These are phyloP conservation scores for Trichosporon ovoides DNA, from an alignment of 1,284 basidiomycete species.

Conservation along the genomic window DNA sequence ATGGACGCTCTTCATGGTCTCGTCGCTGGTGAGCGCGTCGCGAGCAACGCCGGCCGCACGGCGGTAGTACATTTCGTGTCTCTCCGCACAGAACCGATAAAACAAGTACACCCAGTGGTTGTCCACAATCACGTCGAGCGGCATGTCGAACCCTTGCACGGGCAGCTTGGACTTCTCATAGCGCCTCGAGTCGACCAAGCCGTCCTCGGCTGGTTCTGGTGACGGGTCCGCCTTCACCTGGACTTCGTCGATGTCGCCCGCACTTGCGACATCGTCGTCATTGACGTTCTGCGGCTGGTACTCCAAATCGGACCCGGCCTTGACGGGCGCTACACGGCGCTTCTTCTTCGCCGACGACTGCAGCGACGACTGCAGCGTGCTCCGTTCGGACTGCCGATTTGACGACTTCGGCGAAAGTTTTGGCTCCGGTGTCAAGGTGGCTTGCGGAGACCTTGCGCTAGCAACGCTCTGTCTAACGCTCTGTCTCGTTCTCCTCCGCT, in stretches of 20 bases:
- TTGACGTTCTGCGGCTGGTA: too few species aligned
- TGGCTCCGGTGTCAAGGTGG: too few species aligned
- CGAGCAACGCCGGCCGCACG: constrained; percentile 20
- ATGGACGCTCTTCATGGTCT: constrained; percentile 23
- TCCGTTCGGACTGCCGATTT: too few species aligned
- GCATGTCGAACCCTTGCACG: background rate
- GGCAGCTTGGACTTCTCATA: background rate
- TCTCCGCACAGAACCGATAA: constrained; percentile 35
- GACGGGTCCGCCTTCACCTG: background rate
- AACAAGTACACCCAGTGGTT: constrained; percentile 31
- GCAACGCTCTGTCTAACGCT: too few species aligned
- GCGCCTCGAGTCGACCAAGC: background rate
- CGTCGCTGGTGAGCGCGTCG: constrained; percentile 20
- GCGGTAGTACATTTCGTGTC: constrained; percentile 28
- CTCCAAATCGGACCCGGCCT: too few species aligned
- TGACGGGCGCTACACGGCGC: too few species aligned
- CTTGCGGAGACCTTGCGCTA: too few species aligned
- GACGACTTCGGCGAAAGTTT: too few species aligned
- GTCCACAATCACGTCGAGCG: constrained; percentile 8
- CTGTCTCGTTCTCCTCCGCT: background rate
- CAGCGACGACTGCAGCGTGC: too few species aligned
- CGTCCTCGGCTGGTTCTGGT: background rate
- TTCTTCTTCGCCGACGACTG: too few species aligned
- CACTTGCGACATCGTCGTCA: background rate
- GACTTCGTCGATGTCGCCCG: background rate